Evolutionary conservation across 73 alveolate genomes (phyloP).

Genomic region (Paramecium sonneborni): DNA sequence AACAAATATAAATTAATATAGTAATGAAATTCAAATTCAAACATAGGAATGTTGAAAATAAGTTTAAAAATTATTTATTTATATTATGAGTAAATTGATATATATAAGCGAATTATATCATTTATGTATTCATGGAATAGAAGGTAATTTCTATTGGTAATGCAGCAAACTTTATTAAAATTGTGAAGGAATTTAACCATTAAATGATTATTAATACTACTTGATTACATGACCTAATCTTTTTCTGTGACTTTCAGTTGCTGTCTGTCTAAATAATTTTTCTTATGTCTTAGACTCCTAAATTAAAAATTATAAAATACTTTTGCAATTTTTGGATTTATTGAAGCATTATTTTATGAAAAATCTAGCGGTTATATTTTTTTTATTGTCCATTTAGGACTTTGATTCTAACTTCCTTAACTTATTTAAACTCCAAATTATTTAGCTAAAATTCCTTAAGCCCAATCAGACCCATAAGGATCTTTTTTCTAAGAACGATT

Average conservation of each 20-base stretch:
- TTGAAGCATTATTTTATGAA: not conserved
- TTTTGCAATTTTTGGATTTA: not conserved
- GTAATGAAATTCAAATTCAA: not conserved
- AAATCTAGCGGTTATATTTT: not conserved
- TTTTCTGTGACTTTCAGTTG: not conserved
- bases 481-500: not conserved
- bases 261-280: not conserved
- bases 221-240: not conserved
- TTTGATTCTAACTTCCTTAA: not conserved
- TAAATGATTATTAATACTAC: not conserved
- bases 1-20: too few species aligned
- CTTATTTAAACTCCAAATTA: not conserved
- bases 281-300: not conserved
- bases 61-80: not conserved
- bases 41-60: not conserved
- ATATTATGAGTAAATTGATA: not conserved
- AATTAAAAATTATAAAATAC: not conserved
- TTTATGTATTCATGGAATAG: not conserved
- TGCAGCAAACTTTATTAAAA: not conserved
- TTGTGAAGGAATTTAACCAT: not conserved
- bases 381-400: not conserved
- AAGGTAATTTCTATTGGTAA: not conserved
- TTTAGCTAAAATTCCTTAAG: not conserved
- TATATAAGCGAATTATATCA: not conserved
- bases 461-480: constrained; percentile 27